These are phyloP conservation scores for Triticum timopheevii DNA, from an alignment of 176 grass and related monocot species.

Conservation along the genomic window DNA sequence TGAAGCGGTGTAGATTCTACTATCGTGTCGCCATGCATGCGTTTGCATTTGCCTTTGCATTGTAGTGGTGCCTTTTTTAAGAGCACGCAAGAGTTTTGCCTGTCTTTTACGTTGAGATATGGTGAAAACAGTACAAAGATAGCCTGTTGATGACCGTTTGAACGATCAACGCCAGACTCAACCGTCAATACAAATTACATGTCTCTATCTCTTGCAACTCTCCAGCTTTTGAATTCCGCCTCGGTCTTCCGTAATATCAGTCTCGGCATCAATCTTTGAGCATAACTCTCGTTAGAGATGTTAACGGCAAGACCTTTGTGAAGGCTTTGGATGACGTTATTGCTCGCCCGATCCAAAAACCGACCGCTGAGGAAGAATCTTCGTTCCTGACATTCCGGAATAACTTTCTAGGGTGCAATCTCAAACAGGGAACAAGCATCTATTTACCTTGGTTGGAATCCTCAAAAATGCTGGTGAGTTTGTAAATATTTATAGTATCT, in stretches of 20 bases:
- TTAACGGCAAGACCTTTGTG: constrained; percentile 83
- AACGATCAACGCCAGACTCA: no score
- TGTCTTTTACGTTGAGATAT: no score
- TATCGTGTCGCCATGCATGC: no score
- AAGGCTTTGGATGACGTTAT: constrained; percentile 85
- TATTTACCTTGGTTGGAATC: constrained; percentile 65
- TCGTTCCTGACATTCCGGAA: constrained; percentile 54
- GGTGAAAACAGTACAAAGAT: no score
- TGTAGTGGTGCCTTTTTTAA: no score
- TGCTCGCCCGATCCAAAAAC: constrained; percentile 51
- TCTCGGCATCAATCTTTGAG: constrained; percentile 46
- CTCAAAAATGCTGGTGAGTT: constrained; percentile 69
- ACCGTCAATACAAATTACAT: no score
- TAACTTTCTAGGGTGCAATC: constrained; percentile 54
- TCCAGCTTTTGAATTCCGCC: constrained; percentile 23
- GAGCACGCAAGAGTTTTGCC: no score
- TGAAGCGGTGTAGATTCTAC: no score
- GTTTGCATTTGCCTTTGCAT: no score
- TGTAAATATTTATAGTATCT: neutral
- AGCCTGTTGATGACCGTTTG: no score
- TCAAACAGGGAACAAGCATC: constrained; percentile 72
- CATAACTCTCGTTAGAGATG: constrained; percentile 52
- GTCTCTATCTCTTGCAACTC: no score
- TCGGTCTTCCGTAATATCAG: no score
- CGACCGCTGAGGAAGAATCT: constrained; percentile 52